Evolutionary conservation across 257 asterid genomes (phyloP).

Genomic region (Jaltomata sinuosa): DNA sequence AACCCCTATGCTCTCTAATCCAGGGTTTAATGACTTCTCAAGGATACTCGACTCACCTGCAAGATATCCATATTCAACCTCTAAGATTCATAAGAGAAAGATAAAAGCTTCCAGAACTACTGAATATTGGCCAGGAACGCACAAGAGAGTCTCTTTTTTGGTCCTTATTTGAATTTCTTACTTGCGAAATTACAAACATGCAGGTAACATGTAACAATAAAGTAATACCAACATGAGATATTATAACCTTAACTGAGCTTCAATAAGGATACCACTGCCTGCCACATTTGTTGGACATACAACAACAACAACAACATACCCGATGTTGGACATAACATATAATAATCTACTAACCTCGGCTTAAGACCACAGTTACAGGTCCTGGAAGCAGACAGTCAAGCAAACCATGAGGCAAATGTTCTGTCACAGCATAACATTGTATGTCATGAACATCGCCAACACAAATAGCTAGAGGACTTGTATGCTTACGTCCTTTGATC

Average conservation of each 20-base stretch:
- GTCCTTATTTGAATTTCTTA: too few species aligned
- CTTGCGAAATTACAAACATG: too few species aligned
- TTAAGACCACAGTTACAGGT: conserved; percentile 72
- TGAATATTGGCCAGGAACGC: background rate
- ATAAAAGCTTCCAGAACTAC: background rate
- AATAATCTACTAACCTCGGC: conserved; percentile 45
- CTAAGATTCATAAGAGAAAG: background rate
- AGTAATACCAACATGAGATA: background rate
- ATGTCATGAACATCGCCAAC: conserved; percentile 76
- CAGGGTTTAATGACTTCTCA: conserved; percentile 78
- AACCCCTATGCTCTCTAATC: conserved; percentile 75
- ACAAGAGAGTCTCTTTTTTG: too few species aligned
- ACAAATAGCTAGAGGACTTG: conserved; percentile 84
- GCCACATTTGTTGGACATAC: conserved; percentile 1
- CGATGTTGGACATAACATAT: background rate
- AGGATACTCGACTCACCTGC: conserved; percentile 76
- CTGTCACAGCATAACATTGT: conserved; percentile 47
- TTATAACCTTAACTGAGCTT: background rate
- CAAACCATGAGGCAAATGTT: conserved; percentile 65
- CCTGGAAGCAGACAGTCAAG: conserved; percentile 82
- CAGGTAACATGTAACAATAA: background rate
- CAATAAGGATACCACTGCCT: background rate
- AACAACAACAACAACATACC: too few species aligned
- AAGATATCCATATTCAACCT: background rate
- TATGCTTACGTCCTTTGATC: conserved; percentile 82